Base-by-base conservation (phyloP, 1,284 basidiomycete species). In the Grifola frondosa region DNA sequence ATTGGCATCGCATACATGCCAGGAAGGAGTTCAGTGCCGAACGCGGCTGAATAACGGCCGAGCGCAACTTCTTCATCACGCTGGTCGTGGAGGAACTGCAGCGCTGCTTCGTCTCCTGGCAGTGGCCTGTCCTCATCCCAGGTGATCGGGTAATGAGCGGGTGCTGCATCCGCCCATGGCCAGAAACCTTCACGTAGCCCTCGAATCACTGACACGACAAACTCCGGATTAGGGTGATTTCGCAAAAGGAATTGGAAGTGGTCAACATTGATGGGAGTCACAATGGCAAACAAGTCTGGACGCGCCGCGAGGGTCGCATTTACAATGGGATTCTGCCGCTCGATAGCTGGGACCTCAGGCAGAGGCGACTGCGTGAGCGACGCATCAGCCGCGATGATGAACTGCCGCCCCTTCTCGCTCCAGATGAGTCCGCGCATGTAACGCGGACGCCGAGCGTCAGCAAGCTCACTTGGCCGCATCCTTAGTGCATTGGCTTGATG, bases 41-140 rank as follows among this genome's bases (percentile, higher is more conserved):
- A 72, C 1, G 63, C 13, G 0, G 20, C 9, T 1, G 74, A 76
- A 37, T 63, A 75, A 0, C 67, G 57, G 0, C 57, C 62, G n/a
- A n/a, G n/a, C 2, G 58, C 43, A 0, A 9, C 9, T 0, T 69
- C 48, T 41, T 76, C 72, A 3, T 54, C 49, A 2, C 16, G 16
- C 28, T 19, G 30, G 13, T 3, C 8, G 8, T 3, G 31, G 3
- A 33, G 23, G 24, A 37, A 37, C 10, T 25, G n/a, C n/a, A n/a
- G n/a, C 17, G 19, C 9, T n/a, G 24, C 39, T 8, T 38, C 42
- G 13, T 23, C 37, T 2, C 25, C 21, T 3, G 20, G 37, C 2
- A 28, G 20, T 1, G 25, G 3, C 9, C 22, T n/a, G n/a, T n/a
- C n/a, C n/a, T 40, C 34, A 24, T 50, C 48, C 42, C 47, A 51